These are phyloP conservation scores for Zopfia rhizophila DNA, from an alignment of 2,329 filamentous ascomycete species.

Conservation along the genomic window DNA sequence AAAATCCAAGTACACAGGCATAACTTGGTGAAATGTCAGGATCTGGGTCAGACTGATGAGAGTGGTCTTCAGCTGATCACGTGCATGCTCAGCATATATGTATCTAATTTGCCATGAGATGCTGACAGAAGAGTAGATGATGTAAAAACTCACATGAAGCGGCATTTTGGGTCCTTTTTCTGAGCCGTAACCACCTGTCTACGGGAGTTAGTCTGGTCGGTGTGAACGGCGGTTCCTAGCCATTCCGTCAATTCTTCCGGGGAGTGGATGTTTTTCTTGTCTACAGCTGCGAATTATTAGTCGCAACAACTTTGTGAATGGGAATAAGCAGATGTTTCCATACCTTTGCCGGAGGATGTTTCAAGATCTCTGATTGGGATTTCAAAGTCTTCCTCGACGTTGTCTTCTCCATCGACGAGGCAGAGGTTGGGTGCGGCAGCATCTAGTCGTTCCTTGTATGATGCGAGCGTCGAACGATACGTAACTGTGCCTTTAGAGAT, in stretches of 20 bases:
- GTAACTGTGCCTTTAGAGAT: conserved; percentile 13
- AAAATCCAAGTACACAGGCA: conserved; percentile 55
- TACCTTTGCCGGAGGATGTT: conserved; percentile 22
- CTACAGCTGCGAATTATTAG: not conserved
- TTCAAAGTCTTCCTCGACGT: conserved; percentile 20
- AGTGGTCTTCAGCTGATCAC: conserved; percentile 29
- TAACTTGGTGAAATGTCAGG: conserved; percentile 51
- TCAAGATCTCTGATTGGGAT: conserved; percentile 25
- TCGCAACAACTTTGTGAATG: not conserved
- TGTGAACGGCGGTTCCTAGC: conserved; percentile 13
- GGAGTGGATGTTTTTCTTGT: conserved; percentile 24
- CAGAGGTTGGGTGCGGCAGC: conserved; percentile 20
- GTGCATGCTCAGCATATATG: conserved; percentile 25
- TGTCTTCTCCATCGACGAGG: conserved; percentile 12
- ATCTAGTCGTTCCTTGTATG: conserved; percentile 24
- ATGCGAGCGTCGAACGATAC: conserved; percentile 24
- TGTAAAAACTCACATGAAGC: conserved; percentile 33
- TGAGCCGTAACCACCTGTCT: conserved; percentile 1
- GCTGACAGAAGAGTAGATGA: not conserved
- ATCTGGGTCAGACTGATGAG: conserved; percentile 25
- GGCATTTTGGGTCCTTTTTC: conserved; percentile 33
- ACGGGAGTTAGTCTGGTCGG: conserved; percentile 1
- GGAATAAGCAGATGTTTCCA: not conserved
- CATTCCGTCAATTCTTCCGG: conserved; percentile 20
- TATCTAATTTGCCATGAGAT: conserved; percentile 21